Percentiles rank a stretch among this genome's conserved stretches.
These are phyloP conservation scores for Entonaema liquescens DNA, from an alignment of 495 filamentous ascomycete species.

Conservation along the genomic window DNA sequence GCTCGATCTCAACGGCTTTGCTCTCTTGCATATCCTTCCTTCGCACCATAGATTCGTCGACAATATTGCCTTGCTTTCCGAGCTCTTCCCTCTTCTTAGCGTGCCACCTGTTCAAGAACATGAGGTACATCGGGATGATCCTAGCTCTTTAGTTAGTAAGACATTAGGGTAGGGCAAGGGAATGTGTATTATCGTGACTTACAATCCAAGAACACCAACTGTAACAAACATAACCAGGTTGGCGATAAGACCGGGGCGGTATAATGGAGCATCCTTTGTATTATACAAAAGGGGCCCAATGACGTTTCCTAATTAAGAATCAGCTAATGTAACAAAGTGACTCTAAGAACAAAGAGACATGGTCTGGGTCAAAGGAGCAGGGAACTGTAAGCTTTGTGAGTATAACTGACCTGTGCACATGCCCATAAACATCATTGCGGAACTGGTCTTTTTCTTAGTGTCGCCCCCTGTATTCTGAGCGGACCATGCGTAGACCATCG, in stretches of 20 bases:
- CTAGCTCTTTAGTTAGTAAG: slow-evolving; percentile 36
- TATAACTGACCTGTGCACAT: slow-evolving; percentile 57
- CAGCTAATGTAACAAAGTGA: background rate
- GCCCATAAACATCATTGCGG: slow-evolving; percentile 67
- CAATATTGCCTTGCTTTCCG: slow-evolving; percentile 54
- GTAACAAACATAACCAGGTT: slow-evolving; percentile 56
- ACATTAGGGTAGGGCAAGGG: background rate
- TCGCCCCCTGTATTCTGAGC: slow-evolving; percentile 73
- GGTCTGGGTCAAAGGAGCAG: background rate
- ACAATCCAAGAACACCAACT: slow-evolving; percentile 49
- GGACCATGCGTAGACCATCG: slow-evolving; percentile 72
- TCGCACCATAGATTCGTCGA: slow-evolving; percentile 53
- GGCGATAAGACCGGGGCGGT: slow-evolving; percentile 64
- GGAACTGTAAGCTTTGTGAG: background rate
- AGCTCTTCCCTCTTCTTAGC: slow-evolving; percentile 53
- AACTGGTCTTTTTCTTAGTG: slow-evolving; percentile 72
- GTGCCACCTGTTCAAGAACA: slow-evolving; percentile 58
- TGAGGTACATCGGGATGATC: slow-evolving; percentile 57
- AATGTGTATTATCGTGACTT: slow-evolving; percentile 31
- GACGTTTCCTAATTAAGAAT: slow-evolving; percentile 56
- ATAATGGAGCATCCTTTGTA: slow-evolving; percentile 66
- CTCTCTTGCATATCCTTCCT: slow-evolving; percentile 54
- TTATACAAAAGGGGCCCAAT: slow-evolving; percentile 69
- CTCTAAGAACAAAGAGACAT: background rate
- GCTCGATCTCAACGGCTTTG: slow-evolving; percentile 57